Percentiles rank a stretch among this genome's conserved stretches.
Evolutionary conservation across 2,329 filamentous ascomycete genomes (phyloP).

Genomic region (Xylariaceae sp.): DNA sequence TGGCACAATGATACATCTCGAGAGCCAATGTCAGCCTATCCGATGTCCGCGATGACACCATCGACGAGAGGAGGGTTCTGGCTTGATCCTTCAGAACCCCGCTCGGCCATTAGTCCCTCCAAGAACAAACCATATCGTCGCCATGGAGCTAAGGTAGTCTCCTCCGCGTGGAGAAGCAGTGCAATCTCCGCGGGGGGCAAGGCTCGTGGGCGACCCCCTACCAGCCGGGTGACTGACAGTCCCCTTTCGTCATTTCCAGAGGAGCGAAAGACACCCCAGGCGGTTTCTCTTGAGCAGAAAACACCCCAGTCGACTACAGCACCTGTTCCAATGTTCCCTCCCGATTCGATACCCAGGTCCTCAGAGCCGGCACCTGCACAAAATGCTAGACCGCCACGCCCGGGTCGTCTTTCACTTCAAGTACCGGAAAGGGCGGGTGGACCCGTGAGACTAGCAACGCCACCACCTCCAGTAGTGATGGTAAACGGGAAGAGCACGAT

Average conservation of each 20-base stretch:
- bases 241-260: conserved; percentile 70
- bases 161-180: conserved; percentile 82
- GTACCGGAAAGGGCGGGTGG: conserved; percentile 64
- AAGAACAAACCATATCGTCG: conserved; percentile 60
- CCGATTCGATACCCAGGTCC: conserved; percentile 28
- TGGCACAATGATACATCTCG: conserved; percentile 58
- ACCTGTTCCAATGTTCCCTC: conserved; percentile 32
- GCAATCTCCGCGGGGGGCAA: conserved; percentile 67
- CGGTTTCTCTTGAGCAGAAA: conserved; percentile 31
- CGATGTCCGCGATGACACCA: conserved; percentile 77
- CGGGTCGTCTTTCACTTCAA: conserved; percentile 61
- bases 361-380: conserved; percentile 28
- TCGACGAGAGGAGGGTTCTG: conserved; percentile 56
- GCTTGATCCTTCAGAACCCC: conserved; percentile 64
- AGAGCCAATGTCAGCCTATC: conserved; percentile 70
- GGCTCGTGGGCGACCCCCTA: conserved; percentile 77
- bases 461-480: conserved; percentile 54
- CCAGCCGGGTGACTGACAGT: conserved; percentile 64
- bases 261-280: conserved; percentile 55
- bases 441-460: conserved; percentile 64
- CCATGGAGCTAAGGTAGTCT: conserved; percentile 82
- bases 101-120: conserved; percentile 72
- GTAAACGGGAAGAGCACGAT: conserved; percentile 50
- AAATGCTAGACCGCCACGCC: conserved; percentile 38
- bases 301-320: conserved; percentile 24